Percentiles rank a stretch among this genome's conserved stretches.
phyloP scores from a whole-genome alignment of 192 early-diverging fungal species.

The Rhizoclosmatium globosum region DNA sequence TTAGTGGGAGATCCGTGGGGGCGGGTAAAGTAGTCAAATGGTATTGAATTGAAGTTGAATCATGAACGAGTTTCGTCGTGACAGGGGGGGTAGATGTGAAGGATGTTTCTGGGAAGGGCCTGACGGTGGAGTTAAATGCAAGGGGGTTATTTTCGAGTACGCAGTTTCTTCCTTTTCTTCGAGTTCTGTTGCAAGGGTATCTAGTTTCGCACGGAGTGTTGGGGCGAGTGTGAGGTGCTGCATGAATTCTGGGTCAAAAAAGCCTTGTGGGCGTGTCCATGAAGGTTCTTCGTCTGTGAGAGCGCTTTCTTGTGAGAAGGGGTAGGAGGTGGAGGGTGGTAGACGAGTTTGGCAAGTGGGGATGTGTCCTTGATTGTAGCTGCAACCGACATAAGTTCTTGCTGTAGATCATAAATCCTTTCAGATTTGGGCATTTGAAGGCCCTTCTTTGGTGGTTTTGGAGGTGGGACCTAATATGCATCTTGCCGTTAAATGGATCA shows the following conservation, averaged over 20 bases:
- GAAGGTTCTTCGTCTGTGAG: not conserved
- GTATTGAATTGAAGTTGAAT: not conserved
- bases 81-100: not conserved
- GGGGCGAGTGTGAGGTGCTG: not conserved
- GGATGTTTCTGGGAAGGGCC: not conserved
- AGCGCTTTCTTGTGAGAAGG: not conserved
- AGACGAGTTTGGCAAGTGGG: not conserved
- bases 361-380: slow-evolving; percentile 2
- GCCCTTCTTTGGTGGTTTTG: slow-evolving; percentile 13
- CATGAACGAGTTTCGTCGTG: not conserved
- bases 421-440: slow-evolving; percentile 20
- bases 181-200: slow-evolving; percentile 5
- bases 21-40: not conserved
- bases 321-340: not conserved
- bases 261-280: not conserved
- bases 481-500: not conserved
- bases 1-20: not conserved
- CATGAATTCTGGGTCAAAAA: slow-evolving; percentile 1
- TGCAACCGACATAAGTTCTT: not conserved
- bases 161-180: not conserved
- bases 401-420: slow-evolving; percentile 5
- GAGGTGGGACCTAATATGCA: not conserved
- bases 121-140: not conserved
- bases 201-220: slow-evolving; percentile 4
- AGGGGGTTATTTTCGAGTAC: not conserved